Conservation (phyloP, 108 stramenopile genomes). For the Asterionellopsis glacialis region DNA sequence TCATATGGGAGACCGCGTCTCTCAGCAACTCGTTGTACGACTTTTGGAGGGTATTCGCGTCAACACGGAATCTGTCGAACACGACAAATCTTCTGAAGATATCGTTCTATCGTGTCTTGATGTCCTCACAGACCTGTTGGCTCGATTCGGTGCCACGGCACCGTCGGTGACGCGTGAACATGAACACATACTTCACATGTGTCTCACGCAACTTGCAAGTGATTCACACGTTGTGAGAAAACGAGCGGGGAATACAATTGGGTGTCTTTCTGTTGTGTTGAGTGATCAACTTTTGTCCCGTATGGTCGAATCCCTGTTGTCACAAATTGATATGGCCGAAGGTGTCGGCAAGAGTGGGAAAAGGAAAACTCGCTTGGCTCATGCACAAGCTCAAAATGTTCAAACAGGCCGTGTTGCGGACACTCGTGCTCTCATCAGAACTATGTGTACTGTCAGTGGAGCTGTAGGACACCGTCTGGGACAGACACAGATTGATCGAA, state of each 20-base stretch:
- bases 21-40: constrained; percentile 60
- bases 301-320: constrained; percentile 75
- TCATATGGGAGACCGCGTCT: constrained; percentile 78
- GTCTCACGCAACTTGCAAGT: constrained; percentile 59
- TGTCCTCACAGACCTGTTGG: constrained; percentile 86
- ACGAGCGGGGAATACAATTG: constrained; percentile 89
- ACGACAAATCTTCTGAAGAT: constrained; percentile 34
- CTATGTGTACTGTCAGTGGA: constrained; percentile 87
- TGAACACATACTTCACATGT: constrained; percentile 60
- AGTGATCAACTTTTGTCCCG: constrained; percentile 70
- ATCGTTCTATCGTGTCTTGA: constrained; percentile 83
- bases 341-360: constrained; percentile 29
- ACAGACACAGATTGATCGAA: constrained; percentile 88
- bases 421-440: constrained; percentile 78
- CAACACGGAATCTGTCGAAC: constrained; percentile 4
- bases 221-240: constrained; percentile 66
- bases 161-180: constrained; percentile 67
- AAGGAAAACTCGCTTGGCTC: constrained; percentile 27
- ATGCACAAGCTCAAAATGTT: constrained; percentile 17
- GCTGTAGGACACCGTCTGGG: constrained; percentile 75
- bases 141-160: constrained; percentile 78
- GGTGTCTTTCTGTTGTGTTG: constrained; percentile 79
- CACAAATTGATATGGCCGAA: constrained; percentile 61
- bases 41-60: constrained; percentile 78
- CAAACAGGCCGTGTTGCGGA: constrained; percentile 14